phyloP scores from a whole-genome alignment of 163 green algal genomes.

The Scenedesmus sp. region DNA sequence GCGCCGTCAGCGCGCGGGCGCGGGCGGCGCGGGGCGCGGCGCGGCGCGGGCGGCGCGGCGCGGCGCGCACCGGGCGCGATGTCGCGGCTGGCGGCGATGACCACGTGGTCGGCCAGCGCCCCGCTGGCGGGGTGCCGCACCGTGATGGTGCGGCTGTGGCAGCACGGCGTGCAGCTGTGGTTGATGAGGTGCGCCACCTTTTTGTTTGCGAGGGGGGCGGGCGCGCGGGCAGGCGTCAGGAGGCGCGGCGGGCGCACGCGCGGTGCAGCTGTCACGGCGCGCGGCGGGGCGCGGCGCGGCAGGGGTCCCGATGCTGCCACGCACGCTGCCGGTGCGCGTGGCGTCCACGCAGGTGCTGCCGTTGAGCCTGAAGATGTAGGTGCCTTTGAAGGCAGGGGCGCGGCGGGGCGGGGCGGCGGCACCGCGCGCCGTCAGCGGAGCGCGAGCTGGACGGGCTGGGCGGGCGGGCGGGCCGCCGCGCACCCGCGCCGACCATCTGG shows the following conservation, averaged over 20 bases:
- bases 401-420: background rate
- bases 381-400: conserved; percentile 24
- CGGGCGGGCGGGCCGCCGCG: background rate
- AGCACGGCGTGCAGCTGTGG: conserved; percentile 90
- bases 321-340: conserved; percentile 61
- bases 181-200: conserved; percentile 94
- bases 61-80: conserved; percentile 14
- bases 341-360: conserved; percentile 78
- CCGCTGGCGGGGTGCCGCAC: conserved; percentile 45
- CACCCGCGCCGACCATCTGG: conserved; percentile 74
- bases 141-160: conserved; percentile 80
- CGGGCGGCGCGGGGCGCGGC: no score
- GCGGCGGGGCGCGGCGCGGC: no score
- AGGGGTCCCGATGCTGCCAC: no score
- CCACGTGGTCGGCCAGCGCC: conserved; percentile 63
- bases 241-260: conserved; percentile 69
- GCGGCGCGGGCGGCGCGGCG: no score
- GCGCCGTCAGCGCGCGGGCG: no score
- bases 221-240: no score
- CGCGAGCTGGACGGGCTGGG: background rate
- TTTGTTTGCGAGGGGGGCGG: no score
- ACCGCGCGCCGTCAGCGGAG: background rate
- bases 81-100: conserved; percentile 70
- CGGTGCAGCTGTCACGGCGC: background rate
- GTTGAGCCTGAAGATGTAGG: conserved; percentile 79